Evolutionary conservation across 345 rosid genomes (phyloP), one percentile per base, ranked within the genome.

Genomic region (Syzygium jambos): DNA sequence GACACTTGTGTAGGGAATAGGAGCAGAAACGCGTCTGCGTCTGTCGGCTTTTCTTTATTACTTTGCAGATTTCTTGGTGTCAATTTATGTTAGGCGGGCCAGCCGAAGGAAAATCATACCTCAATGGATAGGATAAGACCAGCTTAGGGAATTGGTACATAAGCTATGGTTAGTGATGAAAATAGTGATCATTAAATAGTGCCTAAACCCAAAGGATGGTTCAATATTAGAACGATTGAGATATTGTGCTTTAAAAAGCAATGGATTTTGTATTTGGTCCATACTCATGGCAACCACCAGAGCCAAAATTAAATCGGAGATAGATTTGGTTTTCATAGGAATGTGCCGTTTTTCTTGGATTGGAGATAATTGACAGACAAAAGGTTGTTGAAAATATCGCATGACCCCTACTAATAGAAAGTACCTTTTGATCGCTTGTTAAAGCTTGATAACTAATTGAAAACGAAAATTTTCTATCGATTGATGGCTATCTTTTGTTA

Each of bases 261-360:
- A 21, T 25, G 25, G 1, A 57, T 57, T 23, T 57, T 57, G 25
- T 23, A 23, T 55, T 3, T 10, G 0, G 13, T 55, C 4, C 11
- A 55, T 21, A 21, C 0, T 55, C 0, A 0, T 22, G 11, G 8
- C 1, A 0, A 8, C 11, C 1, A 0, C 0, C 23, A 13, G 3
- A 23, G n/a, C 63, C 27, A 57, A 57, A 10, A 4, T 57, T 2
- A 0, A 57, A 57, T 57, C 0, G 29, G 63, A 25, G 63, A 57
- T 57, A 27, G 61, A 56, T 22, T 56, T 6, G 14, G 23, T 25
- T 57, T 57, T 57, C 29, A 25, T 23, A n/a, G 4, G 63, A 57
- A 57, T 57, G 29, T 12, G n/a, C 14, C 63, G 6, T 1, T 23
- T 57, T 23, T 57, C 41, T 38, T 57, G 59, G 59, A 22, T 55